Conservation (phyloP, 257 asterid species). For the Nemophila menziesii region DNA sequence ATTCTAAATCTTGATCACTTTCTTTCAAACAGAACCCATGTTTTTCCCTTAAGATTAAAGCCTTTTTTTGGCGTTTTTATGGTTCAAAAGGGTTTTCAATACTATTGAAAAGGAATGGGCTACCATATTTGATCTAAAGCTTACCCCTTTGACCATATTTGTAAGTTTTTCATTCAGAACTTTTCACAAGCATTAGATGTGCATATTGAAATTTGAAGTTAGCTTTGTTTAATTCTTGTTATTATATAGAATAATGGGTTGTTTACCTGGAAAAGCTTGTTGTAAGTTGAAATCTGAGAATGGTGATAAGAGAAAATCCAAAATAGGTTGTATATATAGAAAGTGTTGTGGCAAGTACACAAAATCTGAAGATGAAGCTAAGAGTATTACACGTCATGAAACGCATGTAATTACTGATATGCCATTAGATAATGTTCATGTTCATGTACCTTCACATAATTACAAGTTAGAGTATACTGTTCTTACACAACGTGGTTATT, state of each 20-base stretch:
- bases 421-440: constrained; percentile 50
- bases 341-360: constrained; percentile 62
- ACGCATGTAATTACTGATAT: constrained; percentile 24
- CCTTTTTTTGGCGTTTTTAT: too few relatives aligned
- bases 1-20: constrained; percentile 22
- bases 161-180: too few relatives aligned
- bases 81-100: too few relatives aligned
- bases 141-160: too few relatives aligned
- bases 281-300: constrained; percentile 3
- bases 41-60: too few relatives aligned
- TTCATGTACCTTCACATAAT: constrained; percentile 77
- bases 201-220: too few relatives aligned
- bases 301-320: constrained; percentile 73
- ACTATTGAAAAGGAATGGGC: too few relatives aligned
- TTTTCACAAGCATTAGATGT: too few relatives aligned
- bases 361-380: constrained; percentile 41
- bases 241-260: background rate
- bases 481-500: constrained; percentile 64
- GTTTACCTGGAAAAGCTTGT: background rate
- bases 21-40: too few relatives aligned
- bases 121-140: too few relatives aligned
- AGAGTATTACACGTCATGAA: constrained; percentile 36
- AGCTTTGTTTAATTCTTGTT: too few relatives aligned
- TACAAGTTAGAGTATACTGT: constrained; percentile 54
- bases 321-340: constrained; percentile 66